phyloP scores from a whole-genome alignment of 2,329 filamentous ascomycete genomes.

The Colletotrichum coccodes region DNA sequence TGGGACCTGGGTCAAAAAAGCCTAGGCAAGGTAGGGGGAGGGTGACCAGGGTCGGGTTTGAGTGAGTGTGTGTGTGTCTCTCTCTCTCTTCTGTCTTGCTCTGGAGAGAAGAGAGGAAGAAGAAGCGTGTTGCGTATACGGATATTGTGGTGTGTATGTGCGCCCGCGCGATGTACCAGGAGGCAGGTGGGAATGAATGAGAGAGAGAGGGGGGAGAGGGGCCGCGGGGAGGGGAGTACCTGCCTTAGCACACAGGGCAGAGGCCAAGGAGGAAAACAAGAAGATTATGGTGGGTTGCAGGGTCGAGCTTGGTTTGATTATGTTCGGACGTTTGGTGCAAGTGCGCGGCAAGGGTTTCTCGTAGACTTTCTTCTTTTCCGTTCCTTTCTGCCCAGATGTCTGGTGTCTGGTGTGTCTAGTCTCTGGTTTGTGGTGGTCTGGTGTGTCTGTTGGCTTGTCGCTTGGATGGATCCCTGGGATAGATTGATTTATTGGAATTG shows the following conservation, averaged over 20 bases:
- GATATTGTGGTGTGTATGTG: not conserved
- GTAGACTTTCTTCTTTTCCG: constrained; percentile 1
- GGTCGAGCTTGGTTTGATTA: constrained; percentile 30
- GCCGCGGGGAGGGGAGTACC: not conserved
- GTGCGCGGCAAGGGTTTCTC: not conserved
- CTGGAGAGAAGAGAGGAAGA: not conserved
- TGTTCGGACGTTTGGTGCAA: constrained; percentile 29
- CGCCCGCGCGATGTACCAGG: not conserved
- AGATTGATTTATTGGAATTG: constrained; percentile 18
- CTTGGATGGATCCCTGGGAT: constrained; percentile 12
- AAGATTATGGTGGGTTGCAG: constrained; percentile 13
- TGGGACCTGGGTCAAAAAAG: constrained; percentile 22
- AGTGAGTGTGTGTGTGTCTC: not conserved
- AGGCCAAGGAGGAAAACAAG: not conserved
- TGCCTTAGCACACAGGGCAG: not conserved
- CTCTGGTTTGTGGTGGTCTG: not conserved
- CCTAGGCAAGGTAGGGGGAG: constrained; percentile 6
- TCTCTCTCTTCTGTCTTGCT: not conserved
- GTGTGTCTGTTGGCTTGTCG: constrained; percentile 3
- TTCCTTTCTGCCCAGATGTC: not conserved
- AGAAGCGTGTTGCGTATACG: not conserved
- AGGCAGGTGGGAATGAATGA: not conserved
- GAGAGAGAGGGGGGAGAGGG: not conserved
- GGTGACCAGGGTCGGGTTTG: constrained; percentile 12
- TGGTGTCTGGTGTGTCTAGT: constrained; percentile 4